Percentiles rank a stretch among this genome's conserved stretches.
Conservation (phyloP, 164 flowering plant species). For the Vitis rotundifolia region DNA sequence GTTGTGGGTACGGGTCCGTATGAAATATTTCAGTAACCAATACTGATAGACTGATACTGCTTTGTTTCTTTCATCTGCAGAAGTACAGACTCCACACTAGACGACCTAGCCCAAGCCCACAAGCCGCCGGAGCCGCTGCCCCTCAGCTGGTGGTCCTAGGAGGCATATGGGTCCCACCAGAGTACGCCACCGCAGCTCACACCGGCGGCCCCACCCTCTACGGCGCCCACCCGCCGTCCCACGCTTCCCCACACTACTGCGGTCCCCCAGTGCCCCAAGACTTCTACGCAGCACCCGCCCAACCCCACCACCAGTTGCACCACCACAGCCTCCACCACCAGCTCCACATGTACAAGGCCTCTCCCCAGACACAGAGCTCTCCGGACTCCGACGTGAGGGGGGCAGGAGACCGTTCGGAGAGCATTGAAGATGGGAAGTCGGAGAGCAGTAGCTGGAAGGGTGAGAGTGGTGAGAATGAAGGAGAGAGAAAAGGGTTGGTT, state of each 20-base stretch:
- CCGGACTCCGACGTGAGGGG: constrained; percentile 59
- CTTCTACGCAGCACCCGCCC: constrained; percentile 32
- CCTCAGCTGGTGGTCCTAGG: constrained; percentile 93
- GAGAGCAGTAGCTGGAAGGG: constrained; percentile 89
- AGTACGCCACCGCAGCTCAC: constrained; percentile 70
- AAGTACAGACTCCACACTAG: constrained; percentile 96
- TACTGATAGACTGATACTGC: neutral
- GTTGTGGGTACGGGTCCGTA: neutral
- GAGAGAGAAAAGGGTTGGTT: constrained; percentile 50
- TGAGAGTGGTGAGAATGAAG: constrained; percentile 48
- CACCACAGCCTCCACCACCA: constrained; percentile 57
- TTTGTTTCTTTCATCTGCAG: constrained; percentile 36
- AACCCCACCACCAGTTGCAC: constrained; percentile 33
- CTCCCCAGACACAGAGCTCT: constrained; percentile 55
- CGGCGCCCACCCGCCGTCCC: constrained; percentile 53
- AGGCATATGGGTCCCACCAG: constrained; percentile 97
- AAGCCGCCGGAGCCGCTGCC: constrained; percentile 49
- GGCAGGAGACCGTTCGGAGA: constrained; percentile 69
- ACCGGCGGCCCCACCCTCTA: constrained; percentile 51
- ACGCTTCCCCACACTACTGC: constrained; percentile 54
- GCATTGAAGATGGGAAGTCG: constrained; percentile 86
- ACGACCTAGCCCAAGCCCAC: constrained; percentile 86
- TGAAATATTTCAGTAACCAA: no score
- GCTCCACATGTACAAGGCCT: constrained; percentile 50
- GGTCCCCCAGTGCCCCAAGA: constrained; percentile 42